These are phyloP conservation scores for Aciculosporium take DNA, from an alignment of 2,329 filamentous ascomycete genomes.

Conservation along the genomic window DNA sequence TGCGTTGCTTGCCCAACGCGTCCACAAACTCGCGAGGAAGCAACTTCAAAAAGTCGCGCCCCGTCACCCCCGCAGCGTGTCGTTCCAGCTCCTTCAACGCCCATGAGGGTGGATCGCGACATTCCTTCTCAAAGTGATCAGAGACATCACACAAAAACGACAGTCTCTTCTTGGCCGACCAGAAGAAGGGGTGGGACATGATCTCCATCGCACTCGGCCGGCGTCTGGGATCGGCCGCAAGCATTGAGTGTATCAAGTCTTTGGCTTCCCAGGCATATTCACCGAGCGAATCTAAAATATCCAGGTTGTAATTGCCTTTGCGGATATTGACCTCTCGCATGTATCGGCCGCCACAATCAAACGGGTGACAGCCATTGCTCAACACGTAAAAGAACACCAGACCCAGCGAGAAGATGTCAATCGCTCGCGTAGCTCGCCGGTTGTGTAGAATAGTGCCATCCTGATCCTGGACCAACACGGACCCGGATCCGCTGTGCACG, in stretches of 20 bases:
- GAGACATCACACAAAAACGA: slow-evolving; percentile 92
- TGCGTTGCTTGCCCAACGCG: slow-evolving; percentile 82
- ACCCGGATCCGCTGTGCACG: slow-evolving; percentile 46
- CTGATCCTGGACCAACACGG: slow-evolving; percentile 39
- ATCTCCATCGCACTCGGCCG: slow-evolving; percentile 64
- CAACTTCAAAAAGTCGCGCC: slow-evolving; percentile 61
- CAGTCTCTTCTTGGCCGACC: slow-evolving; percentile 76
- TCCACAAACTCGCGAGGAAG: slow-evolving; percentile 76
- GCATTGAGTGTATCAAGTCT: slow-evolving; percentile 75
- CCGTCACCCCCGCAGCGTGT: slow-evolving; percentile 38
- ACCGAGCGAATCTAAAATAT: slow-evolving; percentile 59
- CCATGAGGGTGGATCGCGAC: slow-evolving; percentile 62
- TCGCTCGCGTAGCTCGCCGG: slow-evolving; percentile 81
- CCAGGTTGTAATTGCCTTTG: slow-evolving; percentile 65
- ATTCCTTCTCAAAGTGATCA: slow-evolving; percentile 90
- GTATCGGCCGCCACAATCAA: slow-evolving; percentile 85
- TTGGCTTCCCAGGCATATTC: slow-evolving; percentile 77
- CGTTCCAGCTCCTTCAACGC: slow-evolving; percentile 47
- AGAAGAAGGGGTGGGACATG: slow-evolving; percentile 93
- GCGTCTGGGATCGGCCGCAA: slow-evolving; percentile 36
- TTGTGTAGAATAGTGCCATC: slow-evolving; percentile 42
- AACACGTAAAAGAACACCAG: slow-evolving; percentile 99
- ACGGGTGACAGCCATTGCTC: slow-evolving; percentile 82
- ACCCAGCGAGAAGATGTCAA: slow-evolving; percentile 93
- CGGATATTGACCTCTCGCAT: slow-evolving; percentile 97